Conservation (phyloP, 75 land plant species). For the Picea sitchensis region DNA sequence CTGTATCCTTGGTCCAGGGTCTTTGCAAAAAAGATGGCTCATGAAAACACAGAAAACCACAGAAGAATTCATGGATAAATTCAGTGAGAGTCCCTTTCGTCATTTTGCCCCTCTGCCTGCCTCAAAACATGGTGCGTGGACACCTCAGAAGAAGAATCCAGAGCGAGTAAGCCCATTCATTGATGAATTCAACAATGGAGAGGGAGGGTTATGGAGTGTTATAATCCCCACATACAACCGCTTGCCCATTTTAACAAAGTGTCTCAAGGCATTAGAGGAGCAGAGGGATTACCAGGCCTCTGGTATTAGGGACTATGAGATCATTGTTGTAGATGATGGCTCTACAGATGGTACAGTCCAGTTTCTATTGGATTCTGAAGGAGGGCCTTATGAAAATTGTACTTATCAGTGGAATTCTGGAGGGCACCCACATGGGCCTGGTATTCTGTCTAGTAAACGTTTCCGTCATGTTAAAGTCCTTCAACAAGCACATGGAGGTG, state of each 20-base stretch:
- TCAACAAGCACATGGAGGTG: conserved; percentile 25
- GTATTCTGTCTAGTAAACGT: conserved; percentile 1
- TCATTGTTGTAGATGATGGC: conserved; percentile 33
- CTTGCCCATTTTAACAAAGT: conserved; percentile 25
- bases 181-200: conserved; percentile 8
- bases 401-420: too few relatives aligned
- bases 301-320: conserved; percentile 21
- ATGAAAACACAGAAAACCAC: too few relatives aligned
- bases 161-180: not conserved
- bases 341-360: conserved; percentile 32
- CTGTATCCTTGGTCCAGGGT: too few relatives aligned
- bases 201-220: conserved; percentile 29
- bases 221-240: conserved; percentile 31
- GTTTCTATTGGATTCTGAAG: conserved; percentile 3
- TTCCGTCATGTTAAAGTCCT: conserved; percentile 28
- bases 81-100: too few relatives aligned
- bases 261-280: conserved; percentile 24
- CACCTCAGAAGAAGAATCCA: not conserved
- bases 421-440: too few relatives aligned
- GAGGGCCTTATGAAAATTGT: too few relatives aligned
- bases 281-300: conserved; percentile 13
- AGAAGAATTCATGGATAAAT: too few relatives aligned
- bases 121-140: too few relatives aligned
- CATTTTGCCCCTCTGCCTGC: too few relatives aligned
- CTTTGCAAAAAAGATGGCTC: too few relatives aligned